These are phyloP conservation scores for Pleurotus tuber-regium DNA, from an alignment of 768 basidiomycete species.

Conservation along the genomic window DNA sequence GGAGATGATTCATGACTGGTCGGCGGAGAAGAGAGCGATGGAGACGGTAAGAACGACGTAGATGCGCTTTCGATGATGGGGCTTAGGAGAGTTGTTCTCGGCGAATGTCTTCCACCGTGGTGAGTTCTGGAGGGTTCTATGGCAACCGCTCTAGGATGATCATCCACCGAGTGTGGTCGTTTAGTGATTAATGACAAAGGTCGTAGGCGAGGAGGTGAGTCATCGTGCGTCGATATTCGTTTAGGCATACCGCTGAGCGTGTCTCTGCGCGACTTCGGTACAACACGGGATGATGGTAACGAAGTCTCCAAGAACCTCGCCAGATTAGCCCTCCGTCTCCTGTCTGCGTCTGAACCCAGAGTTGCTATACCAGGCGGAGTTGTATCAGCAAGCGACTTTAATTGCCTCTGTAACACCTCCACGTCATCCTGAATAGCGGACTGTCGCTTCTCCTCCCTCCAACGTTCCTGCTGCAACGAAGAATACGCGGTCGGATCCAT, in stretches of 20 bases:
- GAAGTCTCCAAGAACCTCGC: slow-evolving; percentile 1
- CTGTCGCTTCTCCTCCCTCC: slow-evolving; percentile 49
- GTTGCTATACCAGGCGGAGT: not conserved
- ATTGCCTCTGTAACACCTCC: slow-evolving; percentile 31
- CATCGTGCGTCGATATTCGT: not conserved
- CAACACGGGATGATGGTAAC: no score
- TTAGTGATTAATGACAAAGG: slow-evolving; percentile 1
- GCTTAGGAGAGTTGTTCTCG: not conserved
- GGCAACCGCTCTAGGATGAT: not conserved
- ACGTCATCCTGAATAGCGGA: slow-evolving; percentile 33
- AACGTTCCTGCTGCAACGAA: slow-evolving; percentile 42
- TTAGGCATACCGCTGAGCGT: not conserved
- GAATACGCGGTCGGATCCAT: slow-evolving; percentile 34
- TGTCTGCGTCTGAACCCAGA: not conserved
- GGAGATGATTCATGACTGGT: slow-evolving; percentile 7
- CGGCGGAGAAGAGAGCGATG: not conserved
- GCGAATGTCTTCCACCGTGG: not conserved
- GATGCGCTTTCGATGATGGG: not conserved
- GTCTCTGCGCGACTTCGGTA: not conserved
- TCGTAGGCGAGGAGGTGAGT: not conserved
- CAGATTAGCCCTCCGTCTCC: not conserved
- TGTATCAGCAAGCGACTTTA: slow-evolving; percentile 23
- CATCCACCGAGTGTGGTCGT: slow-evolving; percentile 2
- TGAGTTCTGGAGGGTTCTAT: not conserved
- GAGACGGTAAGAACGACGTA: not conserved